phyloP scores from a whole-genome alignment of 78 protist species.

The Planoprotostelium fungivorum region DNA sequence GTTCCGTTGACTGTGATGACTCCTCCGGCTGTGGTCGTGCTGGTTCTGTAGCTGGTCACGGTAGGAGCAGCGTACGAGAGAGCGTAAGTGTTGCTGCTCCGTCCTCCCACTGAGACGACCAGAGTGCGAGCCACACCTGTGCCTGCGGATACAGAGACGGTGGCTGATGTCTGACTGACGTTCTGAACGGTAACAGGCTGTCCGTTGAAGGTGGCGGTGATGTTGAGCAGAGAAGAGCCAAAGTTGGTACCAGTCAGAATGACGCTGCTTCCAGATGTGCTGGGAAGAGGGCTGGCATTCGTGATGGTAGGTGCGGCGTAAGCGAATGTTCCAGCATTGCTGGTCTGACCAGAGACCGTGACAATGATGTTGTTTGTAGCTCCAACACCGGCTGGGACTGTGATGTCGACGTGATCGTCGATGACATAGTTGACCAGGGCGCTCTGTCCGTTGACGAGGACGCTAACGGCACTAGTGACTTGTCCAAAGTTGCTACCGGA shows the following conservation, averaged over 20 bases:
- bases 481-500: slow-evolving; percentile 11
- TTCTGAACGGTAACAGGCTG: not conserved
- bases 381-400: not conserved
- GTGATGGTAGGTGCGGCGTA: not conserved
- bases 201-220: not conserved
- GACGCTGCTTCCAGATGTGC: not conserved
- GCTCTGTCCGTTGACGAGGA: not conserved
- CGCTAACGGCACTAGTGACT: not conserved
- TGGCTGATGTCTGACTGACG: not conserved
- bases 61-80: not conserved
- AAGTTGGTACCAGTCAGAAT: not conserved
- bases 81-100: not conserved
- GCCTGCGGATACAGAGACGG: not conserved
- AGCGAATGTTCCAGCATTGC: not conserved
- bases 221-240: not conserved
- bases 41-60: not conserved
- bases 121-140: not conserved
- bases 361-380: not conserved
- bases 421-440: not conserved
- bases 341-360: slow-evolving; percentile 11
- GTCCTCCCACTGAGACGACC: not conserved
- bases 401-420: not conserved
- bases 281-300: not conserved
- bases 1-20: not conserved
- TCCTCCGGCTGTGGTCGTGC: not conserved